Percentiles rank a stretch among this genome's conserved stretches.
phyloP scores from a whole-genome alignment of 2,329 filamentous ascomycete genomes.

The Scorias spongiosa region DNA sequence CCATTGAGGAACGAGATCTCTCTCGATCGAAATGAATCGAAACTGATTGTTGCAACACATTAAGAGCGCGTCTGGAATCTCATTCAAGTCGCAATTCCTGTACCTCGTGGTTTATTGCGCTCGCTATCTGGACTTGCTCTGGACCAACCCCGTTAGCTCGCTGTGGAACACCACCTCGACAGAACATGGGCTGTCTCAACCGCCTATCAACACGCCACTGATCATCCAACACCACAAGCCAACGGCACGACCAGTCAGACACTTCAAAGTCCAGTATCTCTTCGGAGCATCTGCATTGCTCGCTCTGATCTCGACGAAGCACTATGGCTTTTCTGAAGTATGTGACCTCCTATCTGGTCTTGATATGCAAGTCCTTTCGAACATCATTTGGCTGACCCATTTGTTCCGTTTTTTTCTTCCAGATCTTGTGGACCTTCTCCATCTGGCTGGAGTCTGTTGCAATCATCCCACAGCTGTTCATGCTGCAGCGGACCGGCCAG shows the following conservation, averaged over 20 bases:
- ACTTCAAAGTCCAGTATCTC: constrained; percentile 92
- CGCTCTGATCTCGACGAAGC: constrained; percentile 69
- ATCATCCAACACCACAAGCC: constrained; percentile 99
- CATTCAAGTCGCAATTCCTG: constrained; percentile 94
- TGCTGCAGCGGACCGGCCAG: constrained; percentile 93
- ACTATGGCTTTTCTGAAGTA: constrained; percentile 60
- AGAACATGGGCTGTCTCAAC: no score
- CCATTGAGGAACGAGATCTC: background rate
- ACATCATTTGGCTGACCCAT: no score
- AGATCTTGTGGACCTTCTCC: constrained; percentile 94
- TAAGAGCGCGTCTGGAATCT: constrained; percentile 97
- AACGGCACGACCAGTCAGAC: constrained; percentile 86
- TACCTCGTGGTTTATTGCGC: constrained; percentile 91
- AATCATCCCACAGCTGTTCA: constrained; percentile 92
- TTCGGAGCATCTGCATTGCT: constrained; percentile 66
- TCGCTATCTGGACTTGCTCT: constrained; percentile 91
- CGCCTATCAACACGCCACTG: no score
- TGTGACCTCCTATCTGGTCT: background rate
- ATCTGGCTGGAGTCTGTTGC: constrained; percentile 97
- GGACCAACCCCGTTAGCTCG: constrained; percentile 45
- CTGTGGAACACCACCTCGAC: constrained; percentile 84
- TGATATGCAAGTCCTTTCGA: background rate
- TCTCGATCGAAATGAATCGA: constrained; percentile 1
- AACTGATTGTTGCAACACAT: constrained; percentile 3
- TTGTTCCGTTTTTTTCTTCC: constrained; percentile 1